Percentiles rank a stretch among this genome's conserved stretches.
These are phyloP conservation scores for Termitomyces sp. DNA, from an alignment of 768 basidiomycete genomes.

Conservation along the genomic window DNA sequence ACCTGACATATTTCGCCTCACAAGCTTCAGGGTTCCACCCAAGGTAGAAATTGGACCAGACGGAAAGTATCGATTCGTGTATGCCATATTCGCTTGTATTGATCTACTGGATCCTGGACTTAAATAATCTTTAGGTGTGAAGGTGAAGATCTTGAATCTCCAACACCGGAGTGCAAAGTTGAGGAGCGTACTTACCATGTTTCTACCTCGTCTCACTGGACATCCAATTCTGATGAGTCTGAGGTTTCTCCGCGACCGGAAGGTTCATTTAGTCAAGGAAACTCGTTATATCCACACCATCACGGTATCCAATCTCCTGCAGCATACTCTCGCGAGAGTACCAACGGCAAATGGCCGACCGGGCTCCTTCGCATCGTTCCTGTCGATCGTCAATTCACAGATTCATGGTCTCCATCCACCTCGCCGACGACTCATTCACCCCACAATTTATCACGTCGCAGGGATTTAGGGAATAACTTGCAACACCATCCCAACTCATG, in stretches of 20 bases:
- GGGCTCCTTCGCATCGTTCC: slow-evolving; percentile 22
- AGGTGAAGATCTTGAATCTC: slow-evolving; percentile 34
- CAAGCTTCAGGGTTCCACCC: slow-evolving; percentile 81
- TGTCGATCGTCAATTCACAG: slow-evolving; percentile 15
- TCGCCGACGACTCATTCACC: slow-evolving; percentile 18
- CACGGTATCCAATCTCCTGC: slow-evolving; percentile 18
- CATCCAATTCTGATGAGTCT: slow-evolving; percentile 21
- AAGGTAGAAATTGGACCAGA: slow-evolving; percentile 71
- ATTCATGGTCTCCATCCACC: slow-evolving; percentile 20
- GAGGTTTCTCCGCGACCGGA: slow-evolving; percentile 29
- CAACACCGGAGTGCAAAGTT: slow-evolving; percentile 36
- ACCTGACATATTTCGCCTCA: slow-evolving; percentile 69
- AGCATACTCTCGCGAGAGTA: slow-evolving; percentile 20
- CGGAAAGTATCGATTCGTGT: slow-evolving; percentile 62
- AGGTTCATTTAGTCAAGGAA: slow-evolving; percentile 24
- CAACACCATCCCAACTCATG: slow-evolving; percentile 26
- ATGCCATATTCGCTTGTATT: slow-evolving; percentile 19
- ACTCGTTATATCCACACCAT: slow-evolving; percentile 24
- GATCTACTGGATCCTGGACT: background rate
- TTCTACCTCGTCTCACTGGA: slow-evolving; percentile 32
- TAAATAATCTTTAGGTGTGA: slow-evolving; percentile 8
- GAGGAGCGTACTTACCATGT: slow-evolving; percentile 41
- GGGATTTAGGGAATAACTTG: slow-evolving; percentile 21
- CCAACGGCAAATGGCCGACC: slow-evolving; percentile 24
- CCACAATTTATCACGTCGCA: slow-evolving; percentile 23